These are phyloP conservation scores for Pythium coloratum DNA, from an alignment of 352 stramenopile species.

Conservation along the genomic window DNA sequence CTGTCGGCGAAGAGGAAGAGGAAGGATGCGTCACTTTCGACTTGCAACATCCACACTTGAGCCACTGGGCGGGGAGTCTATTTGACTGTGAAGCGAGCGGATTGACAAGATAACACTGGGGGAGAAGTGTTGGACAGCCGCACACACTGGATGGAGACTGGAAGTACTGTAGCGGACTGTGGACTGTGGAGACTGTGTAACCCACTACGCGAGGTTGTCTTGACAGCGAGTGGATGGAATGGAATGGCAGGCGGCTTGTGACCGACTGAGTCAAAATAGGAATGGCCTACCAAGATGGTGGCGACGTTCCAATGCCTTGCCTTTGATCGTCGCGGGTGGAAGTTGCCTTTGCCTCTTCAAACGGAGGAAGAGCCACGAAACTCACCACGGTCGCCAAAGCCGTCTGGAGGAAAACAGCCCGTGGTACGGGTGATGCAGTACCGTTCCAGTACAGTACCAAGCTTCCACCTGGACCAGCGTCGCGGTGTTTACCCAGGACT, in stretches of 20 bases:
- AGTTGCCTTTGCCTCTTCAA: constrained; percentile 15
- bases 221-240: constrained; percentile 5
- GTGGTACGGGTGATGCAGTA: not conserved
- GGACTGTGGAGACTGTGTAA: not conserved
- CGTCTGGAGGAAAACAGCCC: not conserved
- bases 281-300: constrained; percentile 15
- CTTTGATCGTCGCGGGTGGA: constrained; percentile 8
- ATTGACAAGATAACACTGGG: constrained; percentile 3
- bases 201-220: not conserved
- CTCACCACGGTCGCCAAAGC: not conserved
- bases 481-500: constrained; percentile 16
- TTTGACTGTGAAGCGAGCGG: not conserved
- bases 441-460: not conserved
- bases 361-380: not conserved
- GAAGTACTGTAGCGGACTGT: not conserved
- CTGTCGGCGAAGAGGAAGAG: constrained; percentile 23
- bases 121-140: constrained; percentile 3
- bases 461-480: not conserved
- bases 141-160: not conserved
- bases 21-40: constrained; percentile 26
- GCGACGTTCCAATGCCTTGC: not conserved
- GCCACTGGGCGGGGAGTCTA: not conserved
- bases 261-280: constrained; percentile 26
- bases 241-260: constrained; percentile 7
- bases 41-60: constrained; percentile 30